Conservation (phyloP, 805 yeast genomes). For the Starmerella roubikii region DNA sequence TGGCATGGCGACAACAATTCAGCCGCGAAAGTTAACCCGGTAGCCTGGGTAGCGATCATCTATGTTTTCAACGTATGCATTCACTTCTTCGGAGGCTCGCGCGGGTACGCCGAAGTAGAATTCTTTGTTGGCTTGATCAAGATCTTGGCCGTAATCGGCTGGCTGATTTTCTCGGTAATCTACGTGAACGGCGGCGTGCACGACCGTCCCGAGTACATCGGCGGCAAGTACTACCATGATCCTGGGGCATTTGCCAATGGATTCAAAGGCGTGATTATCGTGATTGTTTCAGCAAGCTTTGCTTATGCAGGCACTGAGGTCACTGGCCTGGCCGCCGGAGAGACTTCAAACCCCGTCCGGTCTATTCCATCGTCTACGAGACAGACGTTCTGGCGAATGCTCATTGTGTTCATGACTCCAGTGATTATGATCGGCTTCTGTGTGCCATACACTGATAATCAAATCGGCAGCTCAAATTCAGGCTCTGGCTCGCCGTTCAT, state of each 20-base stretch:
- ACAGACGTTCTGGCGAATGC: conserved; percentile 53
- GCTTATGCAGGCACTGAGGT: conserved; percentile 57
- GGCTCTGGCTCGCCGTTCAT: conserved; percentile 72
- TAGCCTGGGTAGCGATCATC: conserved; percentile 42
- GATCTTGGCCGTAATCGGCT: conserved; percentile 45
- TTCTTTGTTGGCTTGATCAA: conserved; percentile 44
- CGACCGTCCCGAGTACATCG: conserved; percentile 48
- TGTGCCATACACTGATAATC: conserved; percentile 46
- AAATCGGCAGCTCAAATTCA: conserved; percentile 34
- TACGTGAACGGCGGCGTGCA: conserved; percentile 31
- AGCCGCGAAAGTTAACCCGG: conserved; percentile 31
- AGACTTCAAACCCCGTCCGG: conserved; percentile 52
- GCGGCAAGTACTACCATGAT: conserved; percentile 53
- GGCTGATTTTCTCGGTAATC: conserved; percentile 44
- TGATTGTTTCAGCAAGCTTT: conserved; percentile 49
- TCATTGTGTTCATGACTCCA: conserved; percentile 46
- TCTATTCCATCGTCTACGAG: conserved; percentile 57
- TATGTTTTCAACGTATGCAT: conserved; percentile 35
- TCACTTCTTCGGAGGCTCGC: conserved; percentile 31
- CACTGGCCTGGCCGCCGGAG: conserved; percentile 60
- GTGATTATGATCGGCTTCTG: conserved; percentile 54
- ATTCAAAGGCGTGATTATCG: conserved; percentile 35
- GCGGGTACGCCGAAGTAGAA: conserved; percentile 55
- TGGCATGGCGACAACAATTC: conserved; percentile 38
- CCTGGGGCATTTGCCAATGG: conserved; percentile 61